These are phyloP conservation scores for Mycotypha africana DNA, from an alignment of 371 early-diverging fungal genomes.

Conservation along the genomic window DNA sequence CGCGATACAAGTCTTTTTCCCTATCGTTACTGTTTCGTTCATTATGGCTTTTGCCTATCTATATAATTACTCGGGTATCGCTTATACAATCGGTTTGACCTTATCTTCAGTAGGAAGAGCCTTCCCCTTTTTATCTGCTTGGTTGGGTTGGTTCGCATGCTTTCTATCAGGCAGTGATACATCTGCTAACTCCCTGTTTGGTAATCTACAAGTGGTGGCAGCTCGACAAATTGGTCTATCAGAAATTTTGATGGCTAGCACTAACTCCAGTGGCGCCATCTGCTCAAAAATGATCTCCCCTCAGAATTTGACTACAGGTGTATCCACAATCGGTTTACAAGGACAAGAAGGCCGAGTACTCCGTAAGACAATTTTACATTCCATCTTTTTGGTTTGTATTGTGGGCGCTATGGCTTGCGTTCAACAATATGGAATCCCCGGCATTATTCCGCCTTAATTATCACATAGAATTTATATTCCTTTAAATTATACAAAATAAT, in stretches of 20 bases:
- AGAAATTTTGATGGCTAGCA: slow-evolving; percentile 39
- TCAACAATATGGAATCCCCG: slow-evolving; percentile 43
- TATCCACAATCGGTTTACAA: slow-evolving; percentile 38
- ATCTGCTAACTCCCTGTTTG: slow-evolving; percentile 41
- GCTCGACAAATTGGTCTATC: slow-evolving; percentile 43
- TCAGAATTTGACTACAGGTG: slow-evolving; percentile 47
- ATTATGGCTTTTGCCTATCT: slow-evolving; percentile 48
- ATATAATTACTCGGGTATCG: slow-evolving; percentile 46
- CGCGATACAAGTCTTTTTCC: slow-evolving; percentile 28
- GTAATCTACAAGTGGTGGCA: slow-evolving; percentile 48
- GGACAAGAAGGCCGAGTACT: slow-evolving; percentile 42
- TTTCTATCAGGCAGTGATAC: slow-evolving; percentile 49
- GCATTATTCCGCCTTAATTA: slow-evolving; percentile 33
- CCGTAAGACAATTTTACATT: slow-evolving; percentile 39
- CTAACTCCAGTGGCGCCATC: slow-evolving; percentile 43
- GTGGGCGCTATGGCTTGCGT: slow-evolving; percentile 39
- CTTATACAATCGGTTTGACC: slow-evolving; percentile 41
- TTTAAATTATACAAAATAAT: too few relatives aligned
- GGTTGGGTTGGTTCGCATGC: slow-evolving; percentile 49
- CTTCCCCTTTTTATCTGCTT: slow-evolving; percentile 48
- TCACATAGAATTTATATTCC: background rate
- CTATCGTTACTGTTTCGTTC: slow-evolving; percentile 39
- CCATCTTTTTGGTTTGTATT: slow-evolving; percentile 31
- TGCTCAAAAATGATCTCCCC: slow-evolving; percentile 47
- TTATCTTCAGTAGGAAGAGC: slow-evolving; percentile 42